Evolutionary conservation across 345 rosid genomes (phyloP).

Genomic region (Aethionema arabicum): DNA sequence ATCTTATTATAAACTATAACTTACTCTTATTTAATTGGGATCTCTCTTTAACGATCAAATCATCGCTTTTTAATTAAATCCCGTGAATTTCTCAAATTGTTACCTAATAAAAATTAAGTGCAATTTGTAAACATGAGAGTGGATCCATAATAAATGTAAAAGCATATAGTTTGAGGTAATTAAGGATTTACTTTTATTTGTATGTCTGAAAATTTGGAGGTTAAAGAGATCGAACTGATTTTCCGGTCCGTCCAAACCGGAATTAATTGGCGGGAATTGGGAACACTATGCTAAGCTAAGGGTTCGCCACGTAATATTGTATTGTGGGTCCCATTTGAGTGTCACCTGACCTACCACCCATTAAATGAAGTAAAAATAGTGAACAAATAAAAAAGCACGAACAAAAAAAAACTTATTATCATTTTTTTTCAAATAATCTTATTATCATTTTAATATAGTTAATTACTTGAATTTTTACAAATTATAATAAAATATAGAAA

Average conservation of each 20-base stretch:
- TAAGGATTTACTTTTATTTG: background rate
- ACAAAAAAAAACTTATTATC: too few relatives aligned
- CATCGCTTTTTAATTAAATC: slow-evolving; percentile 19
- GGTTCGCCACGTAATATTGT: slow-evolving; percentile 26
- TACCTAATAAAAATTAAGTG: slow-evolving; percentile 9
- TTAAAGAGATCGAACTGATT: slow-evolving; percentile 31
- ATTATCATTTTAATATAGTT: too few relatives aligned
- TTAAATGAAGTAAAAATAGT: background rate
- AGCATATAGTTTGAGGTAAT: background rate
- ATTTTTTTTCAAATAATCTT: too few relatives aligned
- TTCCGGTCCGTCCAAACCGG: slow-evolving; percentile 34
- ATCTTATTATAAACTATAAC: slow-evolving; percentile 19
- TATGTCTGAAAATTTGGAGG: slow-evolving; percentile 26
- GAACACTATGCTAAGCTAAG: slow-evolving; percentile 12
- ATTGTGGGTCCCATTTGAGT: slow-evolving; percentile 18
- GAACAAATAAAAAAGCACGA: background rate
- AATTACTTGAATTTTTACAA: too few relatives aligned
- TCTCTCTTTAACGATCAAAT: slow-evolving; percentile 26
- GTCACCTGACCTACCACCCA: slow-evolving; percentile 33
- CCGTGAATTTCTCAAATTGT: slow-evolving; percentile 31
- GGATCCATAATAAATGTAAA: background rate
- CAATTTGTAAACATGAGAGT: background rate
- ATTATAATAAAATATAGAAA: background rate
- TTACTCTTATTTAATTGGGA: slow-evolving; percentile 10
- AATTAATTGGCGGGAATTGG: slow-evolving; percentile 31